These are phyloP conservation scores for Chimonanthus salicifolius DNA, from an alignment of 164 flowering plant species.

Conservation along the genomic window DNA sequence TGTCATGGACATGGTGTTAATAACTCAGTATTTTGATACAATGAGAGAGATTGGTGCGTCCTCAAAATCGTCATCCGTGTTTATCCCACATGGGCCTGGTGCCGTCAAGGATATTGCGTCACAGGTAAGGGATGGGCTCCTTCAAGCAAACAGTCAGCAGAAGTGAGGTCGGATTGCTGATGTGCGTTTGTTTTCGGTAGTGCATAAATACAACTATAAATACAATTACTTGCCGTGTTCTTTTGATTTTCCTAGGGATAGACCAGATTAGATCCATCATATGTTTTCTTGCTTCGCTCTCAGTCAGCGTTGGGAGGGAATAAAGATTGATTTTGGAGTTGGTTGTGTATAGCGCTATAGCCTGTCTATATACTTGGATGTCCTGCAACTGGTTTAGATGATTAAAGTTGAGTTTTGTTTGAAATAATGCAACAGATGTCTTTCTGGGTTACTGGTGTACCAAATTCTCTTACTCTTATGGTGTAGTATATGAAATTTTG, in stretches of 20 bases:
- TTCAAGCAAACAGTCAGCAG: conserved; percentile 28
- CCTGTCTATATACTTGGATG: no score
- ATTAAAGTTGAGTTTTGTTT: no score
- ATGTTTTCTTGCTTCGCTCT: neutral
- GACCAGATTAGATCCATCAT: neutral
- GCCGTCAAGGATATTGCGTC: conserved; percentile 58
- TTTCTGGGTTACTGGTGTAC: no score
- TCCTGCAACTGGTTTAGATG: no score
- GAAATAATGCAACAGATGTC: no score
- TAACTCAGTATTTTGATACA: conserved; percentile 69
- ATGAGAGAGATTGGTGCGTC: conserved; percentile 74
- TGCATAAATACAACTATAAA: neutral
- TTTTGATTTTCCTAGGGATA: neutral
- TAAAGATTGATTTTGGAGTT: no score
- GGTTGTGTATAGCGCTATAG: no score
- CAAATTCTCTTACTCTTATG: no score
- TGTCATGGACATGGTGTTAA: conserved; percentile 65
- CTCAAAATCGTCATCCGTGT: conserved; percentile 66
- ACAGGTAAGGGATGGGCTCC: conserved; percentile 65
- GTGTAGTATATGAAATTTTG: no score
- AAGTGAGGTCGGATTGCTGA: neutral
- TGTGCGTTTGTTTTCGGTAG: neutral
- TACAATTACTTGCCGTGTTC: neutral
- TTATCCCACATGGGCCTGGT: conserved; percentile 77
- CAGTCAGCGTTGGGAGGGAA: no score